phyloP scores from a whole-genome alignment of 2,329 filamentous ascomycete genomes.

The Sporothrix protearum region DNA sequence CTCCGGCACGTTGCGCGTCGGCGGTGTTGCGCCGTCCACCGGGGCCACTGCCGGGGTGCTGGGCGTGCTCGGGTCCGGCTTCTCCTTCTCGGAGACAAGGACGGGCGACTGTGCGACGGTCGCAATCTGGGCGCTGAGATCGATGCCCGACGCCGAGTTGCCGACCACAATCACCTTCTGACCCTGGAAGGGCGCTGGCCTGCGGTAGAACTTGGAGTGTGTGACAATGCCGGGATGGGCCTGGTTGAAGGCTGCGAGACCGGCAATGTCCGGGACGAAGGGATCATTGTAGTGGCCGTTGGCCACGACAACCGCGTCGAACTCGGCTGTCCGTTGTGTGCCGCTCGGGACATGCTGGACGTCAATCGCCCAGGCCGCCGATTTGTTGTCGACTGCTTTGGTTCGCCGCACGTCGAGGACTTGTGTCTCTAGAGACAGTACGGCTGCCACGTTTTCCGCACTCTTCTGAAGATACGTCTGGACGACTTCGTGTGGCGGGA shows the following conservation, averaged over 20 bases:
- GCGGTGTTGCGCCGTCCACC: background rate
- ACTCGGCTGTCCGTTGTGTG: conserved; percentile 36
- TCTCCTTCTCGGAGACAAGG: conserved; percentile 28
- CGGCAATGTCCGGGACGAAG: conserved; percentile 57
- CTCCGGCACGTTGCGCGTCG: conserved; percentile 33
- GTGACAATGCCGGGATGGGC: conserved; percentile 52
- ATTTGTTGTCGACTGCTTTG: background rate
- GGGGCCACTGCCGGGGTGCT: conserved; percentile 31
- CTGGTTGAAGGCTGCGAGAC: conserved; percentile 55
- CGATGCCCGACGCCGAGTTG: conserved; percentile 44
- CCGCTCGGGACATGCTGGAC: conserved; percentile 32
- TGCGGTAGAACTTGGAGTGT: conserved; percentile 70
- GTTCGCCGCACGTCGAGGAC: background rate
- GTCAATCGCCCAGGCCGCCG: conserved; percentile 35
- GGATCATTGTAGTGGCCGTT: conserved; percentile 65
- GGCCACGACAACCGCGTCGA: conserved; percentile 61
- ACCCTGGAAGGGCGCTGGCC: background rate
- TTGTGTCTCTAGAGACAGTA: background rate
- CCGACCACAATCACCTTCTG: conserved; percentile 53
- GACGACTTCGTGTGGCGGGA: conserved; percentile 63
- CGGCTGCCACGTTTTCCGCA: background rate
- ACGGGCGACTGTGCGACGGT: conserved; percentile 53
- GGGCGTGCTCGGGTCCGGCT: conserved; percentile 9
- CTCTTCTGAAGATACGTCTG: conserved; percentile 50
- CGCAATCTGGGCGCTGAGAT: conserved; percentile 43